Base-by-base conservation (phyloP, 768 basidiomycete genomes). In the Symmetrospora coprosmae region DNA sequence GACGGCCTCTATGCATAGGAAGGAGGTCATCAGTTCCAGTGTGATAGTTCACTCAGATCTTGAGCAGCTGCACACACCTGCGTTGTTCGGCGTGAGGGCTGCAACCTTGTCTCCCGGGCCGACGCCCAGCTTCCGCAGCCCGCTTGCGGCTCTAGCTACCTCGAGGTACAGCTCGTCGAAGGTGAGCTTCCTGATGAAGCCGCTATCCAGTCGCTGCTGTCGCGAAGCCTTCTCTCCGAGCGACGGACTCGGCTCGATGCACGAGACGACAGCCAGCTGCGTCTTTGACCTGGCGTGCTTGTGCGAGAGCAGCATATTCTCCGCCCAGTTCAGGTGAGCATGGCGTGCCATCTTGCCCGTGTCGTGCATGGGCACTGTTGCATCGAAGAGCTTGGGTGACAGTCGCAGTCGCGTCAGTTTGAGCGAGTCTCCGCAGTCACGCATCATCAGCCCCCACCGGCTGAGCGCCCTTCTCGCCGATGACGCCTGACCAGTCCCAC, bases 301-400 rank as follows among this genome's bases (percentile, higher is more conserved):
- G 55, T 69, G 69, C 0, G 66, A 52, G 1, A 69, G 60, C n/a
- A 69, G 64, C 52, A 61, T 59, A 49, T 68, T 69, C 64, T 68
- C 62, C 9, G 62, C 62, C 62, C 62, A 63, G 38, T 63, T 63
- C 3, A 63, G 52, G 14, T 33, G 4, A 16, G 37, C 62, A 40
- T 63, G 59, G 4, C 25, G 6, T 23, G 52, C 38, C 46, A 47
- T 34, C 11, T 63, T 59, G 34, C 31, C 13, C 2, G 55, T 55
- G 16, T 56, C 62, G 31, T 58, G 38, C 53, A 63, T 55, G 3
- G 62, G 56, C 2, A 35, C 9, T 7, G 58, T 38, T 17, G 41
- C 21, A 27, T 63, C 62, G 31, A 58, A 47, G 37, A 62, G 61
- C 61, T 62, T 39, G 31, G 16, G 9, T 23, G 52, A 45, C 17